phyloP scores from a whole-genome alignment of 2,329 filamentous ascomycete genomes.

The Polytolypa hystricis region DNA sequence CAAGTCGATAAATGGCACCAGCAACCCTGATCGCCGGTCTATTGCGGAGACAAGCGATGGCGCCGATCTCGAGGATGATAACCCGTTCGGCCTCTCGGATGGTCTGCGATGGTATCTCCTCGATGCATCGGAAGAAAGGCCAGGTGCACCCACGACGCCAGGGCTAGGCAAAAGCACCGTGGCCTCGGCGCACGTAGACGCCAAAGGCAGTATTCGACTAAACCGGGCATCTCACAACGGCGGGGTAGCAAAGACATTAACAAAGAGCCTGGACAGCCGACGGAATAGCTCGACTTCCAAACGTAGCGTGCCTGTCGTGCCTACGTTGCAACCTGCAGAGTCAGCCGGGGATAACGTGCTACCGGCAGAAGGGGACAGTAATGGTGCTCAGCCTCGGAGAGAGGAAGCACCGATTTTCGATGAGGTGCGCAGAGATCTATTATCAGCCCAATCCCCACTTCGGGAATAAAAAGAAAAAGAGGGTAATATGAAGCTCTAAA shows the following conservation, averaged over 20 bases:
- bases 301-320: slow-evolving; percentile 43
- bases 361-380: slow-evolving; percentile 24
- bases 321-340: slow-evolving; percentile 22
- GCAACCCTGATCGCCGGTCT: slow-evolving; percentile 41
- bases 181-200: slow-evolving; percentile 75
- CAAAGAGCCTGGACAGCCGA: slow-evolving; percentile 81
- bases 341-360: slow-evolving; percentile 26
- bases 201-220: slow-evolving; percentile 55
- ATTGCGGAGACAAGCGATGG: slow-evolving; percentile 42
- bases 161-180: slow-evolving; percentile 87
- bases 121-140: slow-evolving; percentile 86
- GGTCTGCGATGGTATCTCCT: slow-evolving; percentile 93
- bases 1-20: slow-evolving; percentile 53
- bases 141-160: slow-evolving; percentile 81
- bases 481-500: neutral
- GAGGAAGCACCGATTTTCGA: slow-evolving; percentile 33
- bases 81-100: slow-evolving; percentile 92
- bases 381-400: slow-evolving; percentile 21
- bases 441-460: slow-evolving; percentile 30
- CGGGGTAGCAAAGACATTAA: slow-evolving; percentile 65
- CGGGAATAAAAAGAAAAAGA: slow-evolving; percentile 5
- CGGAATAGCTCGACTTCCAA: slow-evolving; percentile 79
- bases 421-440: slow-evolving; percentile 39
- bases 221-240: slow-evolving; percentile 50
- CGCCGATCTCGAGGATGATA: slow-evolving; percentile 67